Conservation (phyloP, 192 early-diverging fungal species). For the Coemansia biformis region DNA sequence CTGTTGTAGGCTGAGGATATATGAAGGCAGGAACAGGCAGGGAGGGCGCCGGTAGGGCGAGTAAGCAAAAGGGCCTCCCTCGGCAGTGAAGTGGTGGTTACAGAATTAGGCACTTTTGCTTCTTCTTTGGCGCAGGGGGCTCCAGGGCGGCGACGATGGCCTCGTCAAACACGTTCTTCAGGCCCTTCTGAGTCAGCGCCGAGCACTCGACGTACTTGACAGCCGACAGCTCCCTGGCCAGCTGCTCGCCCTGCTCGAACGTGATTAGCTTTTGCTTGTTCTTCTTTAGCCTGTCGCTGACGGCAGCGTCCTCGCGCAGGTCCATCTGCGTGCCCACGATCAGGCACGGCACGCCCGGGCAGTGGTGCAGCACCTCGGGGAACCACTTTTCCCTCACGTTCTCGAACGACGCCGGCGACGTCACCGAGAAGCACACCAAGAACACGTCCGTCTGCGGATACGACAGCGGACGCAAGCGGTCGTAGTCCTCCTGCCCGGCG, state of each 20-base stretch:
- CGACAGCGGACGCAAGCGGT: slow-evolving; percentile 82
- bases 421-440: slow-evolving; percentile 87
- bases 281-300: slow-evolving; percentile 50
- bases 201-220: slow-evolving; percentile 77
- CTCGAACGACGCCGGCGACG: slow-evolving; percentile 71
- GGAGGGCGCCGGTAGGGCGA: neutral
- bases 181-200: slow-evolving; percentile 42
- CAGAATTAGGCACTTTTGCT: slow-evolving; percentile 74
- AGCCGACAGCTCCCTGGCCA: slow-evolving; percentile 67
- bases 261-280: slow-evolving; percentile 3
- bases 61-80: too few relatives aligned
- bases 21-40: neutral
- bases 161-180: slow-evolving; percentile 66
- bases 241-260: slow-evolving; percentile 53
- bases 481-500: slow-evolving; percentile 94
- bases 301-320: slow-evolving; percentile 27
- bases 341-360: slow-evolving; percentile 45
- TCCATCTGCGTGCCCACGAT: slow-evolving; percentile 41
- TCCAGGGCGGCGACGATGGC: slow-evolving; percentile 95
- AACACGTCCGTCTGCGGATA: slow-evolving; percentile 90
- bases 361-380: slow-evolving; percentile 20
- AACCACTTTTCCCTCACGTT: slow-evolving; percentile 57
- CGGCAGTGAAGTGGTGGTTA: too few relatives aligned
- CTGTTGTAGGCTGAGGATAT: neutral
- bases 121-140: slow-evolving; percentile 74